Conservation (phyloP, 495 filamentous ascomycete species). For the Podospora fimiseda region DNA sequence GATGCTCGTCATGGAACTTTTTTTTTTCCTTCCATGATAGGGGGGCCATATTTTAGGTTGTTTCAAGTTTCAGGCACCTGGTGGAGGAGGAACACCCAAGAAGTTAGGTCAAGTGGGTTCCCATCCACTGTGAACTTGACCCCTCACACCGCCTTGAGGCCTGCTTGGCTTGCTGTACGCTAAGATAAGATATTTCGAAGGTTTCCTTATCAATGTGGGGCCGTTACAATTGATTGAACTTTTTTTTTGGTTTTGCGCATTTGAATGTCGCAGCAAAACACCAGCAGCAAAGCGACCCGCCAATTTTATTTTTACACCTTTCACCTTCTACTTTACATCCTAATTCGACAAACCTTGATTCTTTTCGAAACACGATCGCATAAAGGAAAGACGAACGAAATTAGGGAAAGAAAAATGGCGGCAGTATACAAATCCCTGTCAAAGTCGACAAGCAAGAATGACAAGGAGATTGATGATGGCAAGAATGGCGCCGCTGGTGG, state of each 20-base stretch:
- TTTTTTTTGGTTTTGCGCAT: slow-evolving; percentile 2
- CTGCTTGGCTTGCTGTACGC: too few relatives aligned
- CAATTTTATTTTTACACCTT: too few relatives aligned
- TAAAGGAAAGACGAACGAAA: not conserved
- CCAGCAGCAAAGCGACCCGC: too few relatives aligned
- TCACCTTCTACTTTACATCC: too few relatives aligned
- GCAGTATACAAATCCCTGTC: slow-evolving; percentile 91
- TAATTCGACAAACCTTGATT: too few relatives aligned
- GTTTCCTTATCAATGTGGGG: too few relatives aligned
- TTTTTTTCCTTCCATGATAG: not conserved
- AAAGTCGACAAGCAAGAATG: slow-evolving; percentile 48
- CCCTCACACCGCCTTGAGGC: too few relatives aligned
- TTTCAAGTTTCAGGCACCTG: slow-evolving; percentile 4
- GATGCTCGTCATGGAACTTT: too few relatives aligned
- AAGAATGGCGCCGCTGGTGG: slow-evolving; percentile 36
- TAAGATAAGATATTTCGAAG: too few relatives aligned
- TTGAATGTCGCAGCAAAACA: slow-evolving; percentile 1
- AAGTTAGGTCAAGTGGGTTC: slow-evolving; percentile 5
- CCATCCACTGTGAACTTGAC: too few relatives aligned
- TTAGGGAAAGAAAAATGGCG: slow-evolving; percentile 55
- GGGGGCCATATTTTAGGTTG: not conserved
- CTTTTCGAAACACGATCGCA: too few relatives aligned
- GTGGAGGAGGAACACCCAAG: not conserved
- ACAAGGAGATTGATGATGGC: slow-evolving; percentile 16
- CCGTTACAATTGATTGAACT: too few relatives aligned